Evolutionary conservation across 2,329 filamentous ascomycete species (phyloP), one percentile per base, ranked within the genome.

Genomic region (Colletotrichum acutatum): DNA sequence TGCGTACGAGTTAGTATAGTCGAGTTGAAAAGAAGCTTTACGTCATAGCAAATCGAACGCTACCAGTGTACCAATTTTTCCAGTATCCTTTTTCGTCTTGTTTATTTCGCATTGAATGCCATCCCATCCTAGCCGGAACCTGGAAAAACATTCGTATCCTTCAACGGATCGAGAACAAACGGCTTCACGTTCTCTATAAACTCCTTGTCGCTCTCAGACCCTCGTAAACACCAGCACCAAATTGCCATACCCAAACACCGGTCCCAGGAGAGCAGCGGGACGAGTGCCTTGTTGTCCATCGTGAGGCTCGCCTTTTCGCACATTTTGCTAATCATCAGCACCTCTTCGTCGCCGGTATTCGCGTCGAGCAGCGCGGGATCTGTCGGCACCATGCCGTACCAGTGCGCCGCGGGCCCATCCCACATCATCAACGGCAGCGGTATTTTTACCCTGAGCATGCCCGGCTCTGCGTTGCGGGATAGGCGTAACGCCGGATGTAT

Each of bases 101-200:
- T 37, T 3, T 14, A 5, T 56, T 19, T n/a, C 11, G 1, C 22
- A 34, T n/a, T n/a, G n/a, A 24, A 24, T 24, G 26, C 26, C 1
- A 14, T 14, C 6, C 5, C 5, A 3, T 2, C 32, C 46, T 70
- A 70, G 28, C 42, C 14, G 26, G 30, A 22, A 2, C 30, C 19
- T 14, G 52, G 24, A 1, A 24, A 5, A 14, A 24, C 14, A 14
- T 28, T 22, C 4, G 34, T n/a, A 6, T 34, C 46, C 16, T 72
- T 61, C 1, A 65, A 49, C 2, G 66, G 60, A n/a, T 72, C 60
- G 26, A 72, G 30, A 7, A 70, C 66, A 61, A 72, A 65, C 16
- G 70, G 66, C 16, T 70, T 72, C 6, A 72, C 60, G 5, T 65
- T 72, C 60, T 72, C 60, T 3, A 70, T 61, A 12, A 72, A 72